These are phyloP conservation scores for Berberis vulgaris DNA, from an alignment of 164 flowering plant species.

Conservation along the genomic window DNA sequence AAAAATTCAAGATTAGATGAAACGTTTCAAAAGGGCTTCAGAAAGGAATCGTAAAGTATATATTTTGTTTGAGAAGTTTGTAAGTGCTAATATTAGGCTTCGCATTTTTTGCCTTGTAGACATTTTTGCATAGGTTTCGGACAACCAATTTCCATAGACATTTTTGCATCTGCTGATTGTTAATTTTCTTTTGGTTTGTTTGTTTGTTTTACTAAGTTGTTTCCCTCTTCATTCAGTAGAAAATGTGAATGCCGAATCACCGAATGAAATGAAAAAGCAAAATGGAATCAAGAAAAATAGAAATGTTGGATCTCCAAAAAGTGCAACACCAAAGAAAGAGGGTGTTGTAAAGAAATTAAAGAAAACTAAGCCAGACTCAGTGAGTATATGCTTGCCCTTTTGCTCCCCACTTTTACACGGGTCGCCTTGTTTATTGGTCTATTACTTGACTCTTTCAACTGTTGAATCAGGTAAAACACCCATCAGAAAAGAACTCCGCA, in stretches of 20 bases:
- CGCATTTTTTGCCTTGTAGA: too few species aligned
- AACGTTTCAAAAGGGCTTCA: too few species aligned
- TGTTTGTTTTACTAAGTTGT: not conserved
- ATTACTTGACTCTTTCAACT: not conserved
- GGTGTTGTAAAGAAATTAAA: conserved; percentile 8
- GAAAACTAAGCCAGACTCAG: conserved; percentile 2
- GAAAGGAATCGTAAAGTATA: too few species aligned
- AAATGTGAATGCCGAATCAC: too few species aligned
- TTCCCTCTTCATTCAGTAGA: not conserved
- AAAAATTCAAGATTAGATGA: too few species aligned
- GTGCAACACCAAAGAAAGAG: conserved; percentile 6
- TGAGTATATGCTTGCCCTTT: conserved; percentile 8
- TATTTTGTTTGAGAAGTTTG: too few species aligned
- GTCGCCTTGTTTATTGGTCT: conserved; percentile 1
- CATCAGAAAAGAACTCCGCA: conserved; percentile 10
- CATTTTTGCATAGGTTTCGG: not conserved
- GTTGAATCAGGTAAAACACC: not conserved
- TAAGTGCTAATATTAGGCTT: too few species aligned
- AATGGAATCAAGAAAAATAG: too few species aligned
- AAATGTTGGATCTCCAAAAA: not conserved
- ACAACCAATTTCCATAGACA: not conserved
- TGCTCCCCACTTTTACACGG: not conserved
- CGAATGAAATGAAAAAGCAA: too few species aligned
- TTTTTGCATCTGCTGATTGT: not conserved
- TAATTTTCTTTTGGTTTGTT: not conserved